phyloP scores from a whole-genome alignment of 208 protist genomes.

The Lotmaria passim region DNA sequence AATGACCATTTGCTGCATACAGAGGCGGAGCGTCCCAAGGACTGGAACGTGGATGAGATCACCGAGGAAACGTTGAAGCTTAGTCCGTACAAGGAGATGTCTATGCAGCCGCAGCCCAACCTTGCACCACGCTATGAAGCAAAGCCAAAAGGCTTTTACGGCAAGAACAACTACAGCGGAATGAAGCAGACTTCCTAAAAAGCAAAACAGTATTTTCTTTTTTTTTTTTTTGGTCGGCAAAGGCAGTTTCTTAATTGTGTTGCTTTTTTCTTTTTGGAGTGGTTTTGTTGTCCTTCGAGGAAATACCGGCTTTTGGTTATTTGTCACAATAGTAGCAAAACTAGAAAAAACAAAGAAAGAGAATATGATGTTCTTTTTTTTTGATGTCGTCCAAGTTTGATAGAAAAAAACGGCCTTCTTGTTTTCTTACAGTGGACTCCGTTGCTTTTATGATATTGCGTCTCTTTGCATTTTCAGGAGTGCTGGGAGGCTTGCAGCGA shows the following conservation, averaged over 20 bases:
- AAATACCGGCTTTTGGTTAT: no score
- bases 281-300: no score
- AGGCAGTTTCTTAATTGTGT: neutral
- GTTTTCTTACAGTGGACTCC: no score
- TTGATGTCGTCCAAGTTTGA: neutral
- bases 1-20: conserved; percentile 71
- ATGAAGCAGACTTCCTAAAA: conserved; percentile 70
- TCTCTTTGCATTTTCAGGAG: no score
- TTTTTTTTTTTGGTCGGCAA: neutral
- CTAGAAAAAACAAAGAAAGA: no score
- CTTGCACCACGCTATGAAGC: conserved; percentile 84
- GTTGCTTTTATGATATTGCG: no score
- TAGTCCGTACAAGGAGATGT: conserved; percentile 91
- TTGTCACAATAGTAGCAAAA: neutral
- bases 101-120: conserved; percentile 71
- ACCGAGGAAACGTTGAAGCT: conserved; percentile 41
- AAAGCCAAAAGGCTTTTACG: conserved; percentile 71
- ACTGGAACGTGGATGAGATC: conserved; percentile 91
- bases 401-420: neutral
- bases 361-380: neutral
- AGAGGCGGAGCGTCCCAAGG: conserved; percentile 56
- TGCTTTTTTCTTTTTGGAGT: neutral
- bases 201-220: neutral
- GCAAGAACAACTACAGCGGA: conserved; percentile 83
- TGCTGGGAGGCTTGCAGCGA: no score